Conservation (phyloP, 2,329 filamentous ascomycete genomes). For the Bisporella sp. region DNA sequence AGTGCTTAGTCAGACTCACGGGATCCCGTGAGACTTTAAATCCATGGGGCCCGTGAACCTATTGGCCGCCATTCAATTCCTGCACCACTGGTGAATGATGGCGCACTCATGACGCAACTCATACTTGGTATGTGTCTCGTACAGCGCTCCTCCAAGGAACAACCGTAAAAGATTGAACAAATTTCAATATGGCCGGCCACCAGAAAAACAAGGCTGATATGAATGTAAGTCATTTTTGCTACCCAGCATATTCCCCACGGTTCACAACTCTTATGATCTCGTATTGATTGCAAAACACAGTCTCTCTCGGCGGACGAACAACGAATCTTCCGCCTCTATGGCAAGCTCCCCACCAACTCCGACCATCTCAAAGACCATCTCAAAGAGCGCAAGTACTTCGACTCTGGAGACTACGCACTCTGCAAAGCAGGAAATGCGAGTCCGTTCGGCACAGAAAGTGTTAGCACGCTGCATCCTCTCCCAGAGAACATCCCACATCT, state of each 20-base stretch:
- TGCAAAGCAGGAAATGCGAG: conserved; percentile 96
- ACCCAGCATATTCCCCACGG: not conserved
- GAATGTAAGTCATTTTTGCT: conserved; percentile 56
- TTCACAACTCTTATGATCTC: not conserved
- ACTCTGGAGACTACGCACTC: conserved; percentile 93
- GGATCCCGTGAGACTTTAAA: too few relatives aligned
- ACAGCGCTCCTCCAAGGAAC: too few relatives aligned
- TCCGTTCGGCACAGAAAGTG: conserved; percentile 84
- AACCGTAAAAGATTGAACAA: too few relatives aligned
- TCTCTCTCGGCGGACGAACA: conserved; percentile 91
- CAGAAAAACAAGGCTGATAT: conserved; percentile 99
- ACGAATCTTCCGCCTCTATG: conserved; percentile 92
- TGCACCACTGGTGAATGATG: too few relatives aligned
- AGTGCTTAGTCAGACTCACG: too few relatives aligned
- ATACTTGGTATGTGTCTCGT: too few relatives aligned
- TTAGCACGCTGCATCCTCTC: conserved; percentile 90
- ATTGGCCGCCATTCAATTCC: too few relatives aligned
- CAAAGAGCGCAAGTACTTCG: conserved; percentile 99
- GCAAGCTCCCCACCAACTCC: conserved; percentile 93
- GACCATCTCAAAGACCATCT: too few relatives aligned
- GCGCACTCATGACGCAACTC: too few relatives aligned
- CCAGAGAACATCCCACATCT: conserved; percentile 94
- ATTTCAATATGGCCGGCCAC: conserved; percentile 48
- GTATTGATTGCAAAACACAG: conserved; percentile 39
- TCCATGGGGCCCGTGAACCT: too few relatives aligned